These are phyloP conservation scores for Bipolaris gigantea DNA, from an alignment of 2,329 filamentous ascomycete species.

Conservation along the genomic window DNA sequence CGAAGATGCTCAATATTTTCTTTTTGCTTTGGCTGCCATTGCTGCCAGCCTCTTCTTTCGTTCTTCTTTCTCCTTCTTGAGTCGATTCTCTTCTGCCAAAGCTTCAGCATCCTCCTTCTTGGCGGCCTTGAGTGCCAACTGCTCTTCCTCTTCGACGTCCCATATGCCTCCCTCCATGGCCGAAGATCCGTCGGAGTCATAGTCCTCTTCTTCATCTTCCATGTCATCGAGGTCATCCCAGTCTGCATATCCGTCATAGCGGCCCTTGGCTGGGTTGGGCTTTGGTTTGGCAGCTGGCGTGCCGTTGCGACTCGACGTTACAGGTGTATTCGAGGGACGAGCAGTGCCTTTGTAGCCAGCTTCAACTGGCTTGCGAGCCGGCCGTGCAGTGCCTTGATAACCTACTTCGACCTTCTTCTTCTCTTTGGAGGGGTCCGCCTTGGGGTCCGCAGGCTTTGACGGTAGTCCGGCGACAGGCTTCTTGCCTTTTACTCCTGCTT, in stretches of 20 bases:
- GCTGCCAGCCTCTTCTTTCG: constrained; percentile 39
- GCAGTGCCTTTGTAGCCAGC: constrained; percentile 45
- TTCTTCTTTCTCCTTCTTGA: constrained; percentile 42
- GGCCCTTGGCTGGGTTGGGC: constrained; percentile 37
- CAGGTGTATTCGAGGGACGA: constrained; percentile 26
- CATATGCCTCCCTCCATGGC: constrained; percentile 79
- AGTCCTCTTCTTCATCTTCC: constrained; percentile 63
- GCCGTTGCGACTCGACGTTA: constrained; percentile 29
- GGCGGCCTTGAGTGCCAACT: constrained; percentile 62
- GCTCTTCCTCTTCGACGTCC: constrained; percentile 74
- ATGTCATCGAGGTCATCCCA: constrained; percentile 47
- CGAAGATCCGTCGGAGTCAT: constrained; percentile 67
- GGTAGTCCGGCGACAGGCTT: constrained; percentile 25
- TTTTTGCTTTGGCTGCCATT: constrained; percentile 37
- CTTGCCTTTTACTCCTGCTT: constrained; percentile 46
- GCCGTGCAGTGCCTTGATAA: constrained; percentile 55
- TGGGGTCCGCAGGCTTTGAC: constrained; percentile 21
- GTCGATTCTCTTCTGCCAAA: constrained; percentile 56
- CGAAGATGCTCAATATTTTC: constrained; percentile 30
- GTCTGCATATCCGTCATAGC: constrained; percentile 43
- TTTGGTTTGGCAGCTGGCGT: constrained; percentile 36
- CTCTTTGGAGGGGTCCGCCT: constrained; percentile 32
- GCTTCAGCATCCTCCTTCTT: constrained; percentile 69
- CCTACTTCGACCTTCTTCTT: constrained; percentile 46
- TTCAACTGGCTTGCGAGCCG: constrained; percentile 40